A percentile compares a stretch with the other conserved stretches of the same genome.
These are phyloP conservation scores for Lepraria neglecta DNA, from an alignment of 495 filamentous ascomycete species.

Conservation along the genomic window DNA sequence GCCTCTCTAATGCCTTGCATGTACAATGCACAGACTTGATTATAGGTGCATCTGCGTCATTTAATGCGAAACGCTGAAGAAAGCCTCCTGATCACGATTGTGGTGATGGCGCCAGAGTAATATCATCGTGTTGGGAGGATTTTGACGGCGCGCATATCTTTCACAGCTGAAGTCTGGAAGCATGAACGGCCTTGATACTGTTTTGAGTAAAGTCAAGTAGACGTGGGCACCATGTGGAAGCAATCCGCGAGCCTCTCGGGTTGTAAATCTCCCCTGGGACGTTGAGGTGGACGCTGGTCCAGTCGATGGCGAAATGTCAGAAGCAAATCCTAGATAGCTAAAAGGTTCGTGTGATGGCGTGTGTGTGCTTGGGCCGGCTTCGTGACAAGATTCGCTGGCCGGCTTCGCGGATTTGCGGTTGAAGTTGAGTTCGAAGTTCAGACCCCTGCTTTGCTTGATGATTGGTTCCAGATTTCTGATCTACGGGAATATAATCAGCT, in stretches of 20 bases:
- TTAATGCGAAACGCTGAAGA: conserved; percentile 8
- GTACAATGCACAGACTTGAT: conserved; percentile 7
- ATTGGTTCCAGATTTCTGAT: conserved; percentile 33
- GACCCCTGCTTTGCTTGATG: conserved; percentile 35
- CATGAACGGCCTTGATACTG: conserved; percentile 25
- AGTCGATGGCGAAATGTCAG: conserved; percentile 18
- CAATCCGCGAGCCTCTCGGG: conserved; percentile 3
- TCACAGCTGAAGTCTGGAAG: conserved; percentile 15
- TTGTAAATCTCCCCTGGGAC: not conserved
- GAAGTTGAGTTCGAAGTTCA: conserved; percentile 31
- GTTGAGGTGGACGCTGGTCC: conserved; percentile 9
- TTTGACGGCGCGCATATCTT: conserved; percentile 10
- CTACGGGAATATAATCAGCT: conserved; percentile 8
- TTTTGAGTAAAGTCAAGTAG: conserved; percentile 17
- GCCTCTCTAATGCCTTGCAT: conserved; percentile 2
- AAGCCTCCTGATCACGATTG: conserved; percentile 16
- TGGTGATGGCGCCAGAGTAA: conserved; percentile 18
- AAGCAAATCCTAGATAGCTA: conserved; percentile 17
- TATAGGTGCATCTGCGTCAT: conserved; percentile 20
- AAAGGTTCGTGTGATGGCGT: conserved; percentile 20
- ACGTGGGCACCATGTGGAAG: not conserved
- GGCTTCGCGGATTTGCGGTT: conserved; percentile 26
- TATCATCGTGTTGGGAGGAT: conserved; percentile 13
- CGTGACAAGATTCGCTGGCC: conserved; percentile 33
- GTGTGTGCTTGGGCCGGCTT: conserved; percentile 30